Evolutionary conservation across 2,329 filamentous ascomycete species (phyloP).

Genomic region (Nigrospora sphaerica): DNA sequence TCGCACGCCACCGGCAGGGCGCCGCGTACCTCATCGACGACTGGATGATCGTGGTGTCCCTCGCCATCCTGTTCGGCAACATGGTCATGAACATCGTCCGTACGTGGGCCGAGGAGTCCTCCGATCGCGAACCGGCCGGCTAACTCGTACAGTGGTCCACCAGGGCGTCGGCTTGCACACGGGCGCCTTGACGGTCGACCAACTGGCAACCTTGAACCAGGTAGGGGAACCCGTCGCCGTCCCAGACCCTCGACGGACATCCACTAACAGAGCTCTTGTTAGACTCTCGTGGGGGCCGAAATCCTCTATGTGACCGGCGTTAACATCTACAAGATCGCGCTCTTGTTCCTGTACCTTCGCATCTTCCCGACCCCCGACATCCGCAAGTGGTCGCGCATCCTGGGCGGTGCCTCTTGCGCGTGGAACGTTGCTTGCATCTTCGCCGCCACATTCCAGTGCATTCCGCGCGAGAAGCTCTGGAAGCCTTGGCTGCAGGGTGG

Average conservation of each 20-base stretch:
- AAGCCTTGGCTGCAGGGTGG: not conserved
- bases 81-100: not conserved
- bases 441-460: slow-evolving; percentile 2
- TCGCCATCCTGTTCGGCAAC: not conserved
- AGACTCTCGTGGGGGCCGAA: slow-evolving; percentile 2
- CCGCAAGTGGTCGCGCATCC: not conserved
- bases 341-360: slow-evolving; percentile 1
- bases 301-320: slow-evolving; percentile 1
- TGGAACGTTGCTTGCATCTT: slow-evolving; percentile 1
- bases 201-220: not conserved
- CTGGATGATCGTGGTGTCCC: slow-evolving; percentile 1
- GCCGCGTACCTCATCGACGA: not conserved
- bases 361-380: slow-evolving; percentile 2
- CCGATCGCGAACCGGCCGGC: too few relatives aligned
- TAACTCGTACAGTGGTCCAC: not conserved
- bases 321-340: slow-evolving; percentile 4
- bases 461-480: slow-evolving; percentile 1
- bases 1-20: not conserved
- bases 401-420: not conserved
- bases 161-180: slow-evolving; percentile 1
- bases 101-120: not conserved
- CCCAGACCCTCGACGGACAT: too few relatives aligned
- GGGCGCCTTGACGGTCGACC: not conserved
- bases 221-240: not conserved
- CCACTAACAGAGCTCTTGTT: not conserved